Base-by-base conservation (phyloP, 2,329 filamentous ascomycete genomes). In the Fusarium albidum region DNA sequence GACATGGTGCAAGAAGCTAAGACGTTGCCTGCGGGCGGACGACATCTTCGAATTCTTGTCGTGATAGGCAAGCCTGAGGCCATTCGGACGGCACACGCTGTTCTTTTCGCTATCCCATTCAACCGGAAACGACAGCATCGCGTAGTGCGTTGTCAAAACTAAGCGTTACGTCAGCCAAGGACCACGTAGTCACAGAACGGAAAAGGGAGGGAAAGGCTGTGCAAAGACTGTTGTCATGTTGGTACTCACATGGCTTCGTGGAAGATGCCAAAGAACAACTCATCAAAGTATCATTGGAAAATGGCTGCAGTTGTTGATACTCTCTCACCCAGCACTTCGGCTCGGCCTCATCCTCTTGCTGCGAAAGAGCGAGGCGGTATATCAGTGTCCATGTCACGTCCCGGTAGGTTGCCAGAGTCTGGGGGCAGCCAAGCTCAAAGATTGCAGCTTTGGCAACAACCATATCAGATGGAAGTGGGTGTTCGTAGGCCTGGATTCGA, bases 341-440 rank as follows among this genome's bases (percentile, higher is more conserved):
- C 5, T 49, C 34, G 8, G 52, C 45, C 2, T 49, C 42, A 21
- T 61, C 39, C 15, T 66, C 63, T 5, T 40, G n/a, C 7, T 29
- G 29, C 2, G 60, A 58, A 8, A 66, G 61, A 6, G 70, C 72
- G 3, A 78, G 44, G 1, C 49, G 48, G 1, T 60, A 61, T 3
- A 76, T 58, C 4, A 79, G 60, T 3, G 52, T 55, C 77, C 75
- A 80, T 0, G 77, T 79, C 0, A 65, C 64, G 52, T 77, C 73
- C 11, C 78, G 71, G 52, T 80, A 80, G 0, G 59, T 55, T 1
- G 71, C 63, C 21, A 79, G 68, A 0, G 55, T 56, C 6, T 54
- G 43, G 0, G 76, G 77, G 11, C 72, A 72, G 2, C 55, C 50
- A 0, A 80, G 68, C 52, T 81, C 78, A 26, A 79, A 79, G 0